Percentiles rank a stretch among this genome's conserved stretches.
Conservation (phyloP, 257 asterid genomes). For the Vinca minor region DNA sequence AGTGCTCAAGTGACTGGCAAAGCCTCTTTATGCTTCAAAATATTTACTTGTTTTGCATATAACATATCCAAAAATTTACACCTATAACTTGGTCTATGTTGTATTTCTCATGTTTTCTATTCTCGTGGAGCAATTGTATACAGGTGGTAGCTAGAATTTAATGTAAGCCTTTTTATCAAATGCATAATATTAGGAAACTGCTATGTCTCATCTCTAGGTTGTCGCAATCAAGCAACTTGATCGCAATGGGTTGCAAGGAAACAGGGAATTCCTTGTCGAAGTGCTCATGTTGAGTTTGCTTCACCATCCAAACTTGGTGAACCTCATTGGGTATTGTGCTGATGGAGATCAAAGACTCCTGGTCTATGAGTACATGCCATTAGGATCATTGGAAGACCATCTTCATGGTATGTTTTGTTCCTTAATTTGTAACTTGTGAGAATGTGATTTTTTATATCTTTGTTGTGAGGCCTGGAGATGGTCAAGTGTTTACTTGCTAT, state of each 20-base stretch:
- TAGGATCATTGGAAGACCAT: constrained; percentile 80
- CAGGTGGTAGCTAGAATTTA: neutral
- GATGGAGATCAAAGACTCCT: constrained; percentile 84
- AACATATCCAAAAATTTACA: neutral
- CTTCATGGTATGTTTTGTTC: constrained; percentile 42
- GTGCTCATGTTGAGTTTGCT: constrained; percentile 71
- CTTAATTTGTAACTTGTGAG: neutral
- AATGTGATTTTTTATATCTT: no score
- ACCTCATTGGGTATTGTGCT: constrained; percentile 78
- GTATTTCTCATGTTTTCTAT: neutral
- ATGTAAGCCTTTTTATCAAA: neutral
- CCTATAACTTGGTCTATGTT: neutral
- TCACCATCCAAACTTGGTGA: constrained; percentile 76
- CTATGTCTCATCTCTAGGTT: constrained; percentile 26
- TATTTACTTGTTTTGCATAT: neutral
- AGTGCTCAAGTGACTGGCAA: neutral
- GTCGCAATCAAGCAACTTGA: constrained; percentile 83
- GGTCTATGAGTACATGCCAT: constrained; percentile 79
- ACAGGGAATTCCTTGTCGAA: constrained; percentile 77
- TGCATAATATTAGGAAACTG: neutral
- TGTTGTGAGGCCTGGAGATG: no score
- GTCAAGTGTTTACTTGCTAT: no score
- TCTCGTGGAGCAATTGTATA: neutral
- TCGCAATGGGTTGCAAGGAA: constrained; percentile 74
- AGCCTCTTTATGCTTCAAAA: neutral